Conservation (phyloP, 768 basidiomycete species). For the Boletus speciosus region DNA sequence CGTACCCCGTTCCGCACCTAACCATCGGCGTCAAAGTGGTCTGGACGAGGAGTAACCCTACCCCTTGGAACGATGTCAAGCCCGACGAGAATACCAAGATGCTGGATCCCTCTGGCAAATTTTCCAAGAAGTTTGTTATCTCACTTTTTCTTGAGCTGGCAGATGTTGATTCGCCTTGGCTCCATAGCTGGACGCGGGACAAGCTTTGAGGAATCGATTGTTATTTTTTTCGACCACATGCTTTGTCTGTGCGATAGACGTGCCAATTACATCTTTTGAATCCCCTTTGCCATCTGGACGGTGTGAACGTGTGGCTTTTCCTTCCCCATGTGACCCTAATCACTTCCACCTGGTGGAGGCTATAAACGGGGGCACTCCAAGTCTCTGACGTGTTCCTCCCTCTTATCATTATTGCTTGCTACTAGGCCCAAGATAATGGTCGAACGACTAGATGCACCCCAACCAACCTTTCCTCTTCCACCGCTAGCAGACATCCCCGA, state of each 20-base stretch:
- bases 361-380: neutral
- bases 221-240: neutral
- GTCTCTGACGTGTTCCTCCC: neutral
- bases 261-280: conserved; percentile 18
- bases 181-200: conserved; percentile 67
- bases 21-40: conserved; percentile 37
- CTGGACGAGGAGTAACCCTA: conserved; percentile 72
- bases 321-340: conserved; percentile 1
- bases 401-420: neutral
- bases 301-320: conserved; percentile 1
- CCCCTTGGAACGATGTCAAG: conserved; percentile 84
- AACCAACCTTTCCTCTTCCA: conserved; percentile 40
- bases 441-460: conserved; percentile 38
- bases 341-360: neutral
- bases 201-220: conserved; percentile 46
- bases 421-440: conserved; percentile 32
- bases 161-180: conserved; percentile 1
- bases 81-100: conserved; percentile 74
- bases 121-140: conserved; percentile 54
- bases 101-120: conserved; percentile 65
- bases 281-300: neutral
- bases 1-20: neutral
- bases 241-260: conserved; percentile 16
- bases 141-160: neutral
- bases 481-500: conserved; percentile 41